Percentiles rank a stretch among this genome's conserved stretches.
Conservation (phyloP, 805 yeast species). For the Wickerhamomyces hampshirensis region DNA sequence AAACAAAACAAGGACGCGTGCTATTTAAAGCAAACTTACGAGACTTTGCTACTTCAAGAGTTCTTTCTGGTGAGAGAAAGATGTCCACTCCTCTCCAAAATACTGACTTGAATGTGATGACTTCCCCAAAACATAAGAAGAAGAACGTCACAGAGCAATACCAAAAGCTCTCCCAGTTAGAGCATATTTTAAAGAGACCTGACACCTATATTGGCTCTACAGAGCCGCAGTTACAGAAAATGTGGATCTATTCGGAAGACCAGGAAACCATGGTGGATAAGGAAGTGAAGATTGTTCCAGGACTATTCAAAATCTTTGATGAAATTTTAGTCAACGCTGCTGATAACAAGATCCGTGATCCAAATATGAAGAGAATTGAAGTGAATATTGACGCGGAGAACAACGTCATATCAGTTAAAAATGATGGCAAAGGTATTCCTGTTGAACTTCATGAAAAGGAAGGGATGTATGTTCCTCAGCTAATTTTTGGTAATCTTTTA, state of each 20-base stretch:
- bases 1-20: neutral
- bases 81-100: constrained; percentile 12
- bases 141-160: constrained; percentile 66
- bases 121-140: constrained; percentile 27
- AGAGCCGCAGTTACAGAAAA: constrained; percentile 69
- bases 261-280: constrained; percentile 53
- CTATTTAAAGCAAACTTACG: neutral
- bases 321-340: constrained; percentile 98
- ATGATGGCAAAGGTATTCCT: constrained; percentile 96
- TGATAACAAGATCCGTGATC: constrained; percentile 94
- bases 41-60: neutral
- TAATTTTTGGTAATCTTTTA: constrained; percentile 90
- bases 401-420: constrained; percentile 73
- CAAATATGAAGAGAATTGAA: constrained; percentile 77
- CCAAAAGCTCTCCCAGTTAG: constrained; percentile 91
- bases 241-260: constrained; percentile 82
- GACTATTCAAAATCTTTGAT: constrained; percentile 92
- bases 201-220: constrained; percentile 97
- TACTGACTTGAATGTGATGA: constrained; percentile 10
- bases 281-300: constrained; percentile 83
- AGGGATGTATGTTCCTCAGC: constrained; percentile 88
- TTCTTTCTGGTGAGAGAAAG: neutral
- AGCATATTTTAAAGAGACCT: constrained; percentile 94
- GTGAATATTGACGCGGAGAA: constrained; percentile 77
- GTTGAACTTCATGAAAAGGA: constrained; percentile 90